A percentile compares a stretch with the other conserved stretches of the same genome.
phyloP scores from a whole-genome alignment of 345 rosid species.

The Eucalyptus albens region DNA sequence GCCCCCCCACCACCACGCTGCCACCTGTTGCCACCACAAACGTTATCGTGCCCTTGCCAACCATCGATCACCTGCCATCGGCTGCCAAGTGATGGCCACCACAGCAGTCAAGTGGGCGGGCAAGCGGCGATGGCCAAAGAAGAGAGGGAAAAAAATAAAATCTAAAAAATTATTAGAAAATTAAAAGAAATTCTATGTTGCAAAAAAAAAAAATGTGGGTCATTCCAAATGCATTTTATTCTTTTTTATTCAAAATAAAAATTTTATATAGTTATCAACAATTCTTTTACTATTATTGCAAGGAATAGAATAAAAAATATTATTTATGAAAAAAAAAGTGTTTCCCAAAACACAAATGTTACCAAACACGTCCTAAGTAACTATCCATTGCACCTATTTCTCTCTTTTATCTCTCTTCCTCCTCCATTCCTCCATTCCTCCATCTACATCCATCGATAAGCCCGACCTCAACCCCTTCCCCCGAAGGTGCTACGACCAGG shows the following conservation, averaged over 20 bases:
- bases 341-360: too few species aligned
- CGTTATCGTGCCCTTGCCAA: accelerated
- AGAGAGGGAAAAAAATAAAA: too few species aligned
- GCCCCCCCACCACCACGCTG: too few species aligned
- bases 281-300: accelerated
- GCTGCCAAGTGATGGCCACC: accelerated
- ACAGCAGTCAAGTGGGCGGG: accelerated
- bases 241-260: too few species aligned
- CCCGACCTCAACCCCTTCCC: not conserved
- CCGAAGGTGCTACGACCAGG: not conserved
- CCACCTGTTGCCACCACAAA: accelerated
- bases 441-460: not conserved
- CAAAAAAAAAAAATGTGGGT: too few species aligned
- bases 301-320: too few species aligned
- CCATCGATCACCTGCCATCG: accelerated
- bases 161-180: too few species aligned
- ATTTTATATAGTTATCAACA: accelerated
- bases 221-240: too few species aligned
- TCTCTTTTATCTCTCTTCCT: not conserved
- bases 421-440: too few species aligned
- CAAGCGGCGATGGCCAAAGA: accelerated
- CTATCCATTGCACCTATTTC: not conserved
- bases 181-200: too few species aligned
- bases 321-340: too few species aligned
- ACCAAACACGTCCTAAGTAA: accelerated